phyloP scores from a whole-genome alignment of 1,284 basidiomycete species.

The Phylloboletellus chloephorus region DNA sequence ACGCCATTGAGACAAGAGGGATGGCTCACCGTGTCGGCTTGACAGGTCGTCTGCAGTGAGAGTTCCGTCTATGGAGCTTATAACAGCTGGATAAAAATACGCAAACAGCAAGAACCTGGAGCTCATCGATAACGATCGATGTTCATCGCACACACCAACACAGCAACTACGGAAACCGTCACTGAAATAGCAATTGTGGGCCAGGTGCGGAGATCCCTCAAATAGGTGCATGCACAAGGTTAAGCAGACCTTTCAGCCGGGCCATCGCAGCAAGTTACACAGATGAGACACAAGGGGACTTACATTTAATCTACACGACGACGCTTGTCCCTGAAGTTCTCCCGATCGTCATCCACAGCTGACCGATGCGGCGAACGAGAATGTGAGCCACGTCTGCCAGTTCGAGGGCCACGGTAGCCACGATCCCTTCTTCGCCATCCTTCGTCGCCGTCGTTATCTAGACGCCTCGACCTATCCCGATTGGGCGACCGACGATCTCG shows the following conservation, averaged over 20 bases:
- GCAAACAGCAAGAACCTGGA: not conserved
- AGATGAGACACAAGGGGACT: constrained; percentile 10
- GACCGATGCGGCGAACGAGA: constrained; percentile 35
- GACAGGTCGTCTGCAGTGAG: constrained; percentile 7
- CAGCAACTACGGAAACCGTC: not conserved
- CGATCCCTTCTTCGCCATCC: constrained; percentile 25
- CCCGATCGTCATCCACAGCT: constrained; percentile 37
- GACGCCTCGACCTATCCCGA: constrained; percentile 23
- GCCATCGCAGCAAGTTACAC: constrained; percentile 5
- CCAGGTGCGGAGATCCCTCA: constrained; percentile 10
- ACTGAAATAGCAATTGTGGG: constrained; percentile 1
- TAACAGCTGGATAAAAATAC: constrained; percentile 8
- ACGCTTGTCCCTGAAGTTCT: constrained; percentile 36
- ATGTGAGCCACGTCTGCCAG: constrained; percentile 23
- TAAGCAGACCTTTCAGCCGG: not conserved
- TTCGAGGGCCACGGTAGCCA: constrained; percentile 19
- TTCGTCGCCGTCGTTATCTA: constrained; percentile 24
- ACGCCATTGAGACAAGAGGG: not conserved
- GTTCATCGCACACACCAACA: not conserved
- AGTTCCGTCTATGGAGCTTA: constrained; percentile 11
- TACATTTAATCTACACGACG: constrained; percentile 34
- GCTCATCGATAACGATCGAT: constrained; percentile 21
- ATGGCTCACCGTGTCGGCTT: constrained; percentile 19
- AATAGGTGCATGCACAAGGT: not conserved
- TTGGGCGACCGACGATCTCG: constrained; percentile 25